phyloP scores from a whole-genome alignment of 805 yeast genomes.

The Ogataea wickerhamii region DNA sequence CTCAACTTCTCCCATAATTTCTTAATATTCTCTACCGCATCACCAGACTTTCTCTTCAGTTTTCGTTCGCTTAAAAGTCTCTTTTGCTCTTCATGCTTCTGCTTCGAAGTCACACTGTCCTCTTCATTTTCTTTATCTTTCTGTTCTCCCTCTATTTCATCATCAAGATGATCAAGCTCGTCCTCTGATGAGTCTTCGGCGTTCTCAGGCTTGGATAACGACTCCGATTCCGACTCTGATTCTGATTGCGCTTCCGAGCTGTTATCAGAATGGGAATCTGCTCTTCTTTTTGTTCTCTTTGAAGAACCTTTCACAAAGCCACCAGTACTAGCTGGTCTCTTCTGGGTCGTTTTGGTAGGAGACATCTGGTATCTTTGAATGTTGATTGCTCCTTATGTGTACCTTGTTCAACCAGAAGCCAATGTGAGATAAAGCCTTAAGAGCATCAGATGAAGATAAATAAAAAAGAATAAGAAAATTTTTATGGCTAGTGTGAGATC shows the following conservation, averaged over 20 bases:
- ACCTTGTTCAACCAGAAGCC: no score
- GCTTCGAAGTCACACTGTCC: slow-evolving; percentile 49
- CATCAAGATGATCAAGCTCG: slow-evolving; percentile 33
- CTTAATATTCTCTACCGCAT: slow-evolving; percentile 79
- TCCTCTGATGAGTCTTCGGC: slow-evolving; percentile 18
- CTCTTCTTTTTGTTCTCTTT: slow-evolving; percentile 7
- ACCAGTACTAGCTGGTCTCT: neutral
- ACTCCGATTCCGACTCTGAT: slow-evolving; percentile 10
- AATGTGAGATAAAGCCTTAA: no score
- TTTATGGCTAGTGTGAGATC: neutral
- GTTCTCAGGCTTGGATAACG: slow-evolving; percentile 10
- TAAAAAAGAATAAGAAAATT: neutral
- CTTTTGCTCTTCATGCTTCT: slow-evolving; percentile 80
- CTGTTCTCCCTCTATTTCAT: slow-evolving; percentile 24
- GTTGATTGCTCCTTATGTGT: no score
- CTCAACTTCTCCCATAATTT: slow-evolving; percentile 87
- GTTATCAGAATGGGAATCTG: slow-evolving; percentile 2
- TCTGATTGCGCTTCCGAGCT: slow-evolving; percentile 1
- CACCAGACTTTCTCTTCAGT: slow-evolving; percentile 81
- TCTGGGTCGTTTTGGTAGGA: neutral
- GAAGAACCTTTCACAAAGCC: no score
- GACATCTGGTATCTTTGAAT: no score
- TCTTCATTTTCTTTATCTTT: slow-evolving; percentile 30
- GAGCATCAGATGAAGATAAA: neutral
- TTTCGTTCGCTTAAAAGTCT: slow-evolving; percentile 77